Evolutionary conservation across 2,329 filamentous ascomycete species (phyloP).

Genomic region (Ophiostoma himal-ulmi): DNA sequence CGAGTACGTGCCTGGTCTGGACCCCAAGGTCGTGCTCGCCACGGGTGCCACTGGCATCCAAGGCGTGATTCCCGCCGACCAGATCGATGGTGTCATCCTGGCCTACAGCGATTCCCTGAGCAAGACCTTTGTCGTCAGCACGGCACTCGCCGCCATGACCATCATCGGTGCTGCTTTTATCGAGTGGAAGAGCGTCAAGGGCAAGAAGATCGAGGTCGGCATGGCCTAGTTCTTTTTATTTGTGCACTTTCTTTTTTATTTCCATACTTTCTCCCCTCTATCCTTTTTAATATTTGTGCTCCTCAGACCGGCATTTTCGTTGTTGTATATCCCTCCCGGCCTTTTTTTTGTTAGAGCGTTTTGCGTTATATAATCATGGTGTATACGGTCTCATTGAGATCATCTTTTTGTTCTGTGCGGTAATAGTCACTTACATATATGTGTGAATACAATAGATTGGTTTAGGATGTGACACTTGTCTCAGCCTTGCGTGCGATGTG

Average conservation of each 20-base stretch:
- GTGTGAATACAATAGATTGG: background rate
- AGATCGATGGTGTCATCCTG: constrained; percentile 22
- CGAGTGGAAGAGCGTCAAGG: constrained; percentile 44
- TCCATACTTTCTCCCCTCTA: background rate
- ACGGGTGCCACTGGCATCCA: constrained; percentile 30
- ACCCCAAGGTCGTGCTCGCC: constrained; percentile 26
- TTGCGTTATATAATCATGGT: background rate
- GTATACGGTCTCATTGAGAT: background rate
- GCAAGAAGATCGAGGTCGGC: constrained; percentile 20
- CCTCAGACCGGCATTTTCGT: background rate
- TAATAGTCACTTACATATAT: background rate
- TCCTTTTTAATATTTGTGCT: background rate
- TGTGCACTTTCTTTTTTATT: background rate
- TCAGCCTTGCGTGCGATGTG: background rate
- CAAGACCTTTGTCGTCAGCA: constrained; percentile 32
- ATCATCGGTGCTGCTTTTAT: constrained; percentile 34
- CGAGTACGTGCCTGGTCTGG: constrained; percentile 29
- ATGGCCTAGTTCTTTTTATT: background rate
- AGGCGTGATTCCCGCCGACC: constrained; percentile 20
- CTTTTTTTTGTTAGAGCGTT: background rate
- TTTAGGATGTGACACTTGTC: background rate
- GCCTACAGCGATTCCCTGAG: constrained; percentile 35
- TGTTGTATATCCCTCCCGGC: background rate
- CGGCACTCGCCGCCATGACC: constrained; percentile 36
- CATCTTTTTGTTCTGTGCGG: background rate